Evolutionary conservation across 2,329 filamentous ascomycete genomes (phyloP), one percentile per base, ranked within the genome.

Genomic region (Aphanocladium album): DNA sequence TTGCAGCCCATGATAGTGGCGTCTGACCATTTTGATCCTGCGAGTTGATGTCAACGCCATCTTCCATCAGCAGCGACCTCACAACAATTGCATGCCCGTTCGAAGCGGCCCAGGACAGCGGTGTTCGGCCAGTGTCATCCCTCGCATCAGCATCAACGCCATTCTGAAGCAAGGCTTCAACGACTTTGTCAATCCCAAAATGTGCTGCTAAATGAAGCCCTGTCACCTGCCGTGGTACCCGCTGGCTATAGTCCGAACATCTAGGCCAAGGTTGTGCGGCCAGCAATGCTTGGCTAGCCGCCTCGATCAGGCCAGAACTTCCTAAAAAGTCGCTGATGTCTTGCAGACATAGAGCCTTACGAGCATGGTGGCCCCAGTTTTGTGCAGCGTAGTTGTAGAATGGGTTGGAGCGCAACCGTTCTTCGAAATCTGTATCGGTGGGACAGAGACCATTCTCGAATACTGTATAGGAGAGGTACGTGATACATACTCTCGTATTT

Each of bases 291-390:
- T 39, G 35, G 12, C 9, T 39, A 12, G 35, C 9, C 35, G 35
- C 35, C 16, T 39, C 7, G 11, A 39, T 16, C 35, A 39, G 16
- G 4, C 12, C 12, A 11, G 4, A 39, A 30, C 30, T 30, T 39
- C 16, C 12, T 17, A 39, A 17, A 39, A 39, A 39, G 12, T 39
- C 35, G 11, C 4, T 16, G 9, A 39, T 11, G 3, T 14, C 35
- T 16, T 39, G 35, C 12, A 39, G 3, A 39, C 4, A 14, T 16
- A 11, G 12, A 14, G 39, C 35, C 5, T 27, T 11, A 1, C 43
- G 57, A 23, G 62, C 61, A 53, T 65, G 64, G 37, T 60, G 19
- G 1, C 60, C 64, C 64, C 64, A 65, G 17, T 61, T 47, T 1
- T 23, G 25, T 47, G 64, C 37, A 2, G 61, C 60, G 21, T 65